A percentile compares a stretch with the other conserved stretches of the same genome.
phyloP scores from a whole-genome alignment of 2,329 filamentous ascomycete genomes.

The Drechslerella dactyloides region DNA sequence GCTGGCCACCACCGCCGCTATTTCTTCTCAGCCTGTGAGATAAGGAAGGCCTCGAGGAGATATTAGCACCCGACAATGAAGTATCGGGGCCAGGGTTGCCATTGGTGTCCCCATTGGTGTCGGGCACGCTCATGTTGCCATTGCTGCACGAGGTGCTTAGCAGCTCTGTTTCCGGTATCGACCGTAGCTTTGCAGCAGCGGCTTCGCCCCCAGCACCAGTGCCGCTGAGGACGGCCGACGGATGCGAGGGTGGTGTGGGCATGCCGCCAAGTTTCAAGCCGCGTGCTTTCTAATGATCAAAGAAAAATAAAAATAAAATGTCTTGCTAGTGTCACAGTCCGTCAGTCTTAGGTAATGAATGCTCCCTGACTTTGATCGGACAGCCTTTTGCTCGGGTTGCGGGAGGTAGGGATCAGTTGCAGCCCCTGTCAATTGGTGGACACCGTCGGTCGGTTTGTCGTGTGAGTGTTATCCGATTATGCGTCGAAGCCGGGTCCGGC shows the following conservation, averaged over 20 bases:
- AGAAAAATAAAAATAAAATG: too few relatives aligned
- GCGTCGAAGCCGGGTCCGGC: neutral
- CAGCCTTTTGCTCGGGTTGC: too few relatives aligned
- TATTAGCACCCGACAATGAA: slow-evolving; percentile 22
- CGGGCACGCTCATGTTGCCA: neutral
- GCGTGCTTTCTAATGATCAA: neutral
- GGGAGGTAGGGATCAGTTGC: too few relatives aligned
- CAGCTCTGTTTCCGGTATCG: slow-evolving; percentile 41
- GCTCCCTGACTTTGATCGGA: neutral
- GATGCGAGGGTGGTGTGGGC: slow-evolving; percentile 23
- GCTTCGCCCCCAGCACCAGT: slow-evolving; percentile 10
- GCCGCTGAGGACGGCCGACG: slow-evolving; percentile 16
- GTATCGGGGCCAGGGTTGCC: slow-evolving; percentile 37
- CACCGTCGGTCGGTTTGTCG: neutral
- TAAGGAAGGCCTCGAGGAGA: slow-evolving; percentile 33
- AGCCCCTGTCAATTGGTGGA: neutral
- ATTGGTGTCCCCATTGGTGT: slow-evolving; percentile 23
- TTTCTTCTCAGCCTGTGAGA: slow-evolving; percentile 23
- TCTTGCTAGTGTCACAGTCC: neutral
- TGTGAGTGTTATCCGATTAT: neutral
- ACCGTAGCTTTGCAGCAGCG: slow-evolving; percentile 33
- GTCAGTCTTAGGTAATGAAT: neutral
- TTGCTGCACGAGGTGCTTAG: slow-evolving; percentile 1
- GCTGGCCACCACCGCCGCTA: neutral
- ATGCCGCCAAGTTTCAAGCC: neutral